Percentiles rank a stretch among this genome's conserved stretches.
These are phyloP conservation scores for Fistulifera solaris DNA, from an alignment of 108 stramenopile genomes.

Conservation along the genomic window DNA sequence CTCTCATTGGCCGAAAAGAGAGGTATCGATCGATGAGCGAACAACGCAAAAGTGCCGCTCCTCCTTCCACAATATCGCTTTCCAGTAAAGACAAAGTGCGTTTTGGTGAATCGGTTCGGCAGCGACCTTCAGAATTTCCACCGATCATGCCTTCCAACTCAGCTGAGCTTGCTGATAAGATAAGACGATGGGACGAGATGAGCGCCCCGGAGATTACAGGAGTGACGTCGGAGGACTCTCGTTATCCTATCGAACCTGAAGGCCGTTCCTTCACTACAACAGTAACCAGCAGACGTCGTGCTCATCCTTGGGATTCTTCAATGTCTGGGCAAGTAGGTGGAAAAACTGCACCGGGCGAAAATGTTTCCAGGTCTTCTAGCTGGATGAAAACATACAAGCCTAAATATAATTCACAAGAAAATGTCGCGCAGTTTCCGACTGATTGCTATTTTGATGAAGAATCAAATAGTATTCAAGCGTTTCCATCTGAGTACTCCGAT, in stretches of 20 bases:
- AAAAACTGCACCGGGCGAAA: conserved; percentile 2
- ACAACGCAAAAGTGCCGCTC: not conserved
- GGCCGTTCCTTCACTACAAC: not conserved
- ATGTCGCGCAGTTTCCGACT: too few species aligned
- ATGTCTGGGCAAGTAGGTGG: not conserved
- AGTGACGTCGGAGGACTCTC: not conserved
- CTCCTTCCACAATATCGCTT: conserved; percentile 1
- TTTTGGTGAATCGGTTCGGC: not conserved
- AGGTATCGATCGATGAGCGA: not conserved
- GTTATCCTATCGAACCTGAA: not conserved
- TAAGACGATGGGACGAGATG: conserved; percentile 35
- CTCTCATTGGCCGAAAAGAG: not conserved
- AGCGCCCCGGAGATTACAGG: conserved; percentile 13
- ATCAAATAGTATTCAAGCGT: too few species aligned
- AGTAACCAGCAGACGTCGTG: not conserved
- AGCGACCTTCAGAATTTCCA: not conserved
- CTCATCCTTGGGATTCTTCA: not conserved
- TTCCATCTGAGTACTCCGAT: too few species aligned
- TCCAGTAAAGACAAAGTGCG: not conserved
- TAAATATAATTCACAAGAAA: not conserved
- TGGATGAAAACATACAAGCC: not conserved
- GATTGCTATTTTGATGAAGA: too few species aligned
- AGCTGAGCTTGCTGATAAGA: conserved; percentile 25
- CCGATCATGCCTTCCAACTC: conserved; percentile 6
- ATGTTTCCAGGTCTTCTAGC: not conserved